These are phyloP conservation scores for Ceratocystis papillata DNA, from an alignment of 2,329 filamentous ascomycete species.

Conservation along the genomic window DNA sequence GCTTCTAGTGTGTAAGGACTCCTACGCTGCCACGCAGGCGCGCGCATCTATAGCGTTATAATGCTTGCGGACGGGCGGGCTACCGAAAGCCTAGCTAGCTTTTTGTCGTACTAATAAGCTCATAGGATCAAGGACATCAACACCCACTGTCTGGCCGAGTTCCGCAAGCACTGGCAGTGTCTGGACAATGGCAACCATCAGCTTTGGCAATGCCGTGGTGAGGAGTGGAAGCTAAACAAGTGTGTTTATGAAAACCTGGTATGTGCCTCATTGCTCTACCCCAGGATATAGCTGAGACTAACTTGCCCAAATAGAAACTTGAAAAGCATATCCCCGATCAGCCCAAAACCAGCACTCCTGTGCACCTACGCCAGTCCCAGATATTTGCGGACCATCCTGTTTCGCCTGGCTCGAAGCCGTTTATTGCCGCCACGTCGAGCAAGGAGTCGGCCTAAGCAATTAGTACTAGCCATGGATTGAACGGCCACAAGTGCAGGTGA, in stretches of 20 bases:
- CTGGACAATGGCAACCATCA: constrained; percentile 97
- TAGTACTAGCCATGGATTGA: background rate
- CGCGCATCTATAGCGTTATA: background rate
- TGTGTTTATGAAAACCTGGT: constrained; percentile 96
- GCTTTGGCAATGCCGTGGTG: constrained; percentile 84
- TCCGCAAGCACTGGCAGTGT: constrained; percentile 89
- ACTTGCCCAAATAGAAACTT: constrained; percentile 49
- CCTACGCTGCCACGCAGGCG: background rate
- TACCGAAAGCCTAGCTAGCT: background rate
- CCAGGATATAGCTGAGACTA: background rate
- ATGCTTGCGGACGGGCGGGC: background rate
- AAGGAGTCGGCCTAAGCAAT: constrained; percentile 26
- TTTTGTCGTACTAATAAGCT: constrained; percentile 22
- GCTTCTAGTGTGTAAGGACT: constrained; percentile 81
- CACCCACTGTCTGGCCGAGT: constrained; percentile 82
- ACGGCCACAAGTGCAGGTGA: background rate
- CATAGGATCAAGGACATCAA: constrained; percentile 84
- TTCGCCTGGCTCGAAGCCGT: constrained; percentile 37
- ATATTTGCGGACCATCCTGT: constrained; percentile 48
- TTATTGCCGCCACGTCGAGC: constrained; percentile 31
- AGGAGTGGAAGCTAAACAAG: constrained; percentile 83
- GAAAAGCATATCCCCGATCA: constrained; percentile 71
- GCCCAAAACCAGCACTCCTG: constrained; percentile 56
- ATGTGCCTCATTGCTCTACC: constrained; percentile 32
- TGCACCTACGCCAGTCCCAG: constrained; percentile 59